Evolutionary conservation across 306 rosid species (phyloP).

Genomic region (Sesbania bispinosa): DNA sequence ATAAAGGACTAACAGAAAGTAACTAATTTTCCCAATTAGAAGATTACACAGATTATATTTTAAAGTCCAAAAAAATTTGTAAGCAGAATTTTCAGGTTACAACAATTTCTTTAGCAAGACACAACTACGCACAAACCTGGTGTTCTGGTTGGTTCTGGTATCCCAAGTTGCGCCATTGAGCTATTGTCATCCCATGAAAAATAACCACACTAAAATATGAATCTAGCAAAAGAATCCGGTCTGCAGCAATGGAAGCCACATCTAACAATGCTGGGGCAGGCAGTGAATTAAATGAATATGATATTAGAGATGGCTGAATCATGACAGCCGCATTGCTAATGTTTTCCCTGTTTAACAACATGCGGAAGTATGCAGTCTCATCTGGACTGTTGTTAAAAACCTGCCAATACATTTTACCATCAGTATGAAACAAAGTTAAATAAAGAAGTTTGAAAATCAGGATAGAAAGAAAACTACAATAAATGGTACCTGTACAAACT

Average conservation of each 20-base stretch:
- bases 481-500: constrained; percentile 81
- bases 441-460: constrained; percentile 1
- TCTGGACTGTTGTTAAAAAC: constrained; percentile 99
- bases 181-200: constrained; percentile 98
- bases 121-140: constrained; percentile 48
- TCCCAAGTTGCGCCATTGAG: constrained; percentile 99
- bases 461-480: constrained; percentile 15
- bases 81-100: not conserved
- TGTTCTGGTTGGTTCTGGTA: constrained; percentile 90
- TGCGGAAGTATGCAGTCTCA: constrained; percentile 95
- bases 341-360: constrained; percentile 91
- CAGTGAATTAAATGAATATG: constrained; percentile 82
- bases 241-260: constrained; percentile 89
- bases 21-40: not conserved
- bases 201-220: constrained; percentile 86
- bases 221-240: constrained; percentile 86
- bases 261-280: constrained; percentile 93
- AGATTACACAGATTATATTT: not conserved
- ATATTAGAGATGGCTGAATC: constrained; percentile 89
- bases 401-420: constrained; percentile 44
- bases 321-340: constrained; percentile 93
- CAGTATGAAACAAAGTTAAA: constrained; percentile 12
- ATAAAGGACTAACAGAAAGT: not conserved
- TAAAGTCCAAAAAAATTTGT: not conserved
- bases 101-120: not conserved